Conservation (phyloP, 192 early-diverging fungal species). For the Backusella psychrophila region DNA sequence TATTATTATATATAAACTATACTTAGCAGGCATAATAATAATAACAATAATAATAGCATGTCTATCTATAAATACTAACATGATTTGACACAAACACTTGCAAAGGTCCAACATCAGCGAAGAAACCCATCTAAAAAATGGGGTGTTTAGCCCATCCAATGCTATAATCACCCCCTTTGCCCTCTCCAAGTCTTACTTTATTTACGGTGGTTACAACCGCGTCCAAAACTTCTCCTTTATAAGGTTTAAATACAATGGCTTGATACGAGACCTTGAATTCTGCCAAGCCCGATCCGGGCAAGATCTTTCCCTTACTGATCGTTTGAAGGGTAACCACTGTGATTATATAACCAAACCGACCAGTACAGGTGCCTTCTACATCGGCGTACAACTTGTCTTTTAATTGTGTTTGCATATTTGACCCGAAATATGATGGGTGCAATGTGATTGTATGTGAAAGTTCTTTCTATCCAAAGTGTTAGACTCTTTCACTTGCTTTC, state of each 20-base stretch:
- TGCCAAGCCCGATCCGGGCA: constrained; percentile 79
- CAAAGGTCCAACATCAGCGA: constrained; percentile 91
- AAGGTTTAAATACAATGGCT: constrained; percentile 97
- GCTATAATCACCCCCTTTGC: neutral
- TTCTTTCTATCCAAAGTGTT: constrained; percentile 60
- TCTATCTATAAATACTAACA: constrained; percentile 39
- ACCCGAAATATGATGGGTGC: constrained; percentile 91
- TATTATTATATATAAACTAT: constrained; percentile 13
- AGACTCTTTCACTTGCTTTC: neutral
- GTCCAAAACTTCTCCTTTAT: constrained; percentile 95
- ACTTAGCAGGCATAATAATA: neutral
- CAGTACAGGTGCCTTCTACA: constrained; percentile 93
- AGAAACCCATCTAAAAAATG: constrained; percentile 80
- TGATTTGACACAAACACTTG: constrained; percentile 87
- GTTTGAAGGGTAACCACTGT: constrained; percentile 80
- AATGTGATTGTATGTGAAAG: constrained; percentile 92
- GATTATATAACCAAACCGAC: constrained; percentile 91
- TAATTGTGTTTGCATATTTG: constrained; percentile 73
- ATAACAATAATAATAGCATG: neutral
- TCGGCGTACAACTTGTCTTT: constrained; percentile 85
- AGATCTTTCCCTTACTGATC: constrained; percentile 79
- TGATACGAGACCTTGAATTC: constrained; percentile 90
- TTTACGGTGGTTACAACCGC: constrained; percentile 87
- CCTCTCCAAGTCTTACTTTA: constrained; percentile 53
- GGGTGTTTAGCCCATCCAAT: neutral